phyloP scores from a whole-genome alignment of 2,329 filamentous ascomycete genomes.

The Teratosphaeria zuluensis region DNA sequence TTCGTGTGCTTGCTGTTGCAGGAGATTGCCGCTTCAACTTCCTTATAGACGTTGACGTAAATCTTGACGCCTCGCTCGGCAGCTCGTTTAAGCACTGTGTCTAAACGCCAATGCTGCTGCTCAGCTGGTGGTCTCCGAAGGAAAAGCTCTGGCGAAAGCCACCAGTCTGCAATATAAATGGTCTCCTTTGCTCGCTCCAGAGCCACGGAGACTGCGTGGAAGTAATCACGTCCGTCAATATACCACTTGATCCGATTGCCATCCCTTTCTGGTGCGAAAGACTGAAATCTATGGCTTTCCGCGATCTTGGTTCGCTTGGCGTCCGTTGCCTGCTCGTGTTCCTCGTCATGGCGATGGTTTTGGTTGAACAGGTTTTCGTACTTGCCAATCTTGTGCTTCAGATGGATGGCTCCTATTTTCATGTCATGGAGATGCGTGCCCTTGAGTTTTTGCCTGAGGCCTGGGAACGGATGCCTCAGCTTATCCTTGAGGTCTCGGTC shows the following conservation, averaged over 20 bases:
- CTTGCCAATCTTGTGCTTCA: conserved; percentile 56
- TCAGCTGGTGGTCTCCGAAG: conserved; percentile 72
- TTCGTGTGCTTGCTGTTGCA: conserved; percentile 94
- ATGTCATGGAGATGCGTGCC: conserved; percentile 38
- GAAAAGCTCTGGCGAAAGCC: conserved; percentile 83
- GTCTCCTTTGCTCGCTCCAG: conserved; percentile 84
- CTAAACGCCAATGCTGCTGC: conserved; percentile 78
- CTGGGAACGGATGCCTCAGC: conserved; percentile 14
- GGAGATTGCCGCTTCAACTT: conserved; percentile 56
- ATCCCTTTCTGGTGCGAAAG: conserved; percentile 78
- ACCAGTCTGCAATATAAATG: conserved; percentile 97
- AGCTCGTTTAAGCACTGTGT: conserved; percentile 75
- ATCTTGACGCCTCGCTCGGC: conserved; percentile 93
- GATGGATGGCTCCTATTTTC: conserved; percentile 46
- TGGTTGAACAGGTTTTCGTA: conserved; percentile 64
- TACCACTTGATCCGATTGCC: conserved; percentile 89
- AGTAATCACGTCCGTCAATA: conserved; percentile 90
- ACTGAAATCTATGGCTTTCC: conserved; percentile 73
- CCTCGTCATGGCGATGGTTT: conserved; percentile 88
- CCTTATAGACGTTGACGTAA: conserved; percentile 85
- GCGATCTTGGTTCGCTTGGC: conserved; percentile 63
- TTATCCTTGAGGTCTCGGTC: conserved; percentile 10
- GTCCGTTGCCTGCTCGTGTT: conserved; percentile 77
- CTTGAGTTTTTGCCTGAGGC: conserved; percentile 36
- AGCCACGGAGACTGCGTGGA: conserved; percentile 81